These are phyloP conservation scores for Botrytis aclada DNA, from an alignment of 2,329 filamentous ascomycete species.

Conservation along the genomic window DNA sequence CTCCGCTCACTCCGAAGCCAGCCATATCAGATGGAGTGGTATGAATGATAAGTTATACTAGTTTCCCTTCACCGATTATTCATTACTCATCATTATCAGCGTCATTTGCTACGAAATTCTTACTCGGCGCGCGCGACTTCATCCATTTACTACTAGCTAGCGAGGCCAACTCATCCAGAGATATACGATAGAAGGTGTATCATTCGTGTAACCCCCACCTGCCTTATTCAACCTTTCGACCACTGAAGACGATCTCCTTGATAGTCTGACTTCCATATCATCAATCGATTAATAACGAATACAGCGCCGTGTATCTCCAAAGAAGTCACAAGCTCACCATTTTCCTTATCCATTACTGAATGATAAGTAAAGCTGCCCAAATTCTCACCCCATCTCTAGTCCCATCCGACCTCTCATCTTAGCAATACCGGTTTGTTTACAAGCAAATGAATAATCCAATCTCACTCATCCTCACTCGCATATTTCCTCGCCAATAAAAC, in stretches of 20 bases:
- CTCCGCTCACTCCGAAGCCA: neutral
- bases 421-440: neutral
- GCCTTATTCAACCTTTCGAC: neutral
- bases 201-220: slow-evolving; percentile 2
- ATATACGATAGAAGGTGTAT: neutral
- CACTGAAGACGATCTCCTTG: neutral
- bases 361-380: neutral
- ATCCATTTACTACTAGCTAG: neutral
- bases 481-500: neutral
- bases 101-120: neutral
- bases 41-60: neutral
- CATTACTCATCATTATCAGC: neutral
- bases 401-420: neutral
- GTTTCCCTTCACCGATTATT: neutral
- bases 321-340: slow-evolving; percentile 4
- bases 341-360: neutral
- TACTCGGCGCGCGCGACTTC: neutral
- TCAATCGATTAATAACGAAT: slow-evolving; percentile 5
- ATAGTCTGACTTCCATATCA: neutral
- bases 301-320: neutral
- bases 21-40: neutral
- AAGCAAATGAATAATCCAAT: neutral
- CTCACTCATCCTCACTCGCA: neutral
- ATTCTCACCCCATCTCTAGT: neutral
- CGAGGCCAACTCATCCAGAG: neutral